Evolutionary conservation across 1,284 basidiomycete genomes (phyloP).

Genomic region (Meira nashicola): DNA sequence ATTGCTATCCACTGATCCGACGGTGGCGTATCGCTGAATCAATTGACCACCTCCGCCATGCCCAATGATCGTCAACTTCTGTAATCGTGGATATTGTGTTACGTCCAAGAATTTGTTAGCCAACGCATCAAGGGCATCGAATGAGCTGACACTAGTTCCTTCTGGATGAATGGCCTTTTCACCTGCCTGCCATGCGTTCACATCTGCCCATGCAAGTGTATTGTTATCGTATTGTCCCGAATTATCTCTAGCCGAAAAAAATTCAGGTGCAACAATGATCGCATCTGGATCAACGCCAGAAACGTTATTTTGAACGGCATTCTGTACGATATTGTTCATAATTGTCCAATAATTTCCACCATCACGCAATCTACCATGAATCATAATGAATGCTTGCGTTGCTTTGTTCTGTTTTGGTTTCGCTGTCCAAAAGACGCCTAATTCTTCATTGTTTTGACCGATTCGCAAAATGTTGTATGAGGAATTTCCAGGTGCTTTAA

Average conservation of each 20-base stretch:
- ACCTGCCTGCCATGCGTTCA: constrained; percentile 48
- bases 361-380: constrained; percentile 45
- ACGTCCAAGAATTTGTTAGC: constrained; percentile 32
- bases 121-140: constrained; percentile 44
- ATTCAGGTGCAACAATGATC: constrained; percentile 45
- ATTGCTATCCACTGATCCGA: neutral
- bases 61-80: constrained; percentile 43
- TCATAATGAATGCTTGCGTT: constrained; percentile 45
- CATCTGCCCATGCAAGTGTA: constrained; percentile 42
- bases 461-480: constrained; percentile 26
- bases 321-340: constrained; percentile 32
- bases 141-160: constrained; percentile 24
- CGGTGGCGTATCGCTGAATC: constrained; percentile 39
- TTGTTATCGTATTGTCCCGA: constrained; percentile 30
- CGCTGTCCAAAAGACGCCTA: constrained; percentile 36
- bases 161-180: constrained; percentile 35
- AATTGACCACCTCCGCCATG: constrained; percentile 50
- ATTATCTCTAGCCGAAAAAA: constrained; percentile 38
- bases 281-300: constrained; percentile 24
- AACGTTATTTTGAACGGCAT: constrained; percentile 24
- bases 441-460: constrained; percentile 16
- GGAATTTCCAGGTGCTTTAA: constrained; percentile 28
- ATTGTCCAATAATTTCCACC: constrained; percentile 29
- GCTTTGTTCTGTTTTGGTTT: constrained; percentile 19
- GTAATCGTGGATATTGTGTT: constrained; percentile 29